These are phyloP conservation scores for Rosa chinensis DNA, from an alignment of 306 rosid genomes.

Conservation along the genomic window DNA sequence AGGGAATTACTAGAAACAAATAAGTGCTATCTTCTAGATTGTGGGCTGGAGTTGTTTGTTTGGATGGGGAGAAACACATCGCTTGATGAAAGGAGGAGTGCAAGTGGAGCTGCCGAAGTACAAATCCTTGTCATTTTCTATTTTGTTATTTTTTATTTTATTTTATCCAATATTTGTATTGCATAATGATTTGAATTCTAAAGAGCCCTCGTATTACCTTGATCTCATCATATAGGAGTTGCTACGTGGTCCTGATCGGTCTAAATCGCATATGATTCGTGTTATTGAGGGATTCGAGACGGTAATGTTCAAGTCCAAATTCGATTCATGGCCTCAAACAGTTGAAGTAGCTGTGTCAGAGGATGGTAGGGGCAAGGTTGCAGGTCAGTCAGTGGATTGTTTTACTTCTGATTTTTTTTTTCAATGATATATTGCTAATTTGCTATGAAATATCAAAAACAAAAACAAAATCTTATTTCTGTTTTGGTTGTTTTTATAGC, in stretches of 20 bases:
- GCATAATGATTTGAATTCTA: constrained; percentile 26
- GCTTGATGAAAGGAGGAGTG: constrained; percentile 82
- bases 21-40: constrained; percentile 83
- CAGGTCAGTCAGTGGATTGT: constrained; percentile 65
- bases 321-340: constrained; percentile 84
- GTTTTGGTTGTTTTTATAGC: constrained; percentile 51
- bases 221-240: constrained; percentile 55
- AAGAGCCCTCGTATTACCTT: constrained; percentile 27
- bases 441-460: not conserved
- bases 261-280: constrained; percentile 69
- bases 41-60: constrained; percentile 79
- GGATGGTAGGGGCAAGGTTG: constrained; percentile 99
- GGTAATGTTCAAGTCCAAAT: constrained; percentile 84
- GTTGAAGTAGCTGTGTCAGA: constrained; percentile 61
- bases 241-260: constrained; percentile 47
- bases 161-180: constrained; percentile 24
- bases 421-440: constrained; percentile 18
- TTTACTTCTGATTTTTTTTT: constrained; percentile 18
- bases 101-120: constrained; percentile 88
- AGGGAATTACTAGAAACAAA: constrained; percentile 75
- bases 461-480: constrained; percentile 23
- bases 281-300: constrained; percentile 97
- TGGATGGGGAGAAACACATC: constrained; percentile 95
- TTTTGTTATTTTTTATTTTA: not conserved
- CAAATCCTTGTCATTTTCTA: constrained; percentile 16